These are phyloP conservation scores for Brettanomyces bruxellensis DNA, from an alignment of 805 yeast species.

Conservation along the genomic window DNA sequence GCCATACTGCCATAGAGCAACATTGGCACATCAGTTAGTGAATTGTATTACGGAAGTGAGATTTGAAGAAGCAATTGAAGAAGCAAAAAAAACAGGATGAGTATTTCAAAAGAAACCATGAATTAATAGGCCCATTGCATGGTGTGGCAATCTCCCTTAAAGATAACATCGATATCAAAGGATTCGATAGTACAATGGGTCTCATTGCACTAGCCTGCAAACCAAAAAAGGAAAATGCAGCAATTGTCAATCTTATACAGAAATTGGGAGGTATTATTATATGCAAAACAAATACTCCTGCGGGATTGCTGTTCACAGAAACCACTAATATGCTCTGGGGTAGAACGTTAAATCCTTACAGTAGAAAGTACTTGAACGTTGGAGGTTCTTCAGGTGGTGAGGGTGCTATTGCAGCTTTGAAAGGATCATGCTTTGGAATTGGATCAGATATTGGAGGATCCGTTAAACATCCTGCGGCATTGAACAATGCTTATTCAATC, in stretches of 20 bases:
- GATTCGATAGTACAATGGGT: conserved; percentile 40
- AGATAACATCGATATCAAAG: conserved; percentile 37
- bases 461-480: conserved; percentile 53
- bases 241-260: conserved; percentile 30
- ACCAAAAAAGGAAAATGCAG: conserved; percentile 26
- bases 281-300: conserved; percentile 6
- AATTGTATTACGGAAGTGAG: conserved; percentile 35
- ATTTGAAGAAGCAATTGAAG: conserved; percentile 47
- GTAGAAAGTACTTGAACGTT: conserved; percentile 36
- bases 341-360: conserved; percentile 40
- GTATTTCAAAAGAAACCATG: conserved; percentile 36
- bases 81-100: conserved; percentile 52
- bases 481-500: conserved; percentile 9
- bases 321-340: conserved; percentile 44
- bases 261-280: conserved; percentile 30
- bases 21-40: conserved; percentile 45
- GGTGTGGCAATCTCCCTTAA: conserved; percentile 45
- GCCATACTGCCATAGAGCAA: conserved; percentile 28
- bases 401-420: conserved; percentile 46
- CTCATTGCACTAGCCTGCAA: conserved; percentile 27
- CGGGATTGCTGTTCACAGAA: conserved; percentile 38
- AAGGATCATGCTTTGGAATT: conserved; percentile 48
- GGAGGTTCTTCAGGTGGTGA: conserved; percentile 63
- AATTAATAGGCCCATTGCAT: conserved; percentile 52
- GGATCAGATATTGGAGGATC: conserved; percentile 65